A percentile compares a stretch with the other conserved stretches of the same genome.
Conservation (phyloP, 371 early-diverging fungal genomes). For the Mucor velutinosus region DNA sequence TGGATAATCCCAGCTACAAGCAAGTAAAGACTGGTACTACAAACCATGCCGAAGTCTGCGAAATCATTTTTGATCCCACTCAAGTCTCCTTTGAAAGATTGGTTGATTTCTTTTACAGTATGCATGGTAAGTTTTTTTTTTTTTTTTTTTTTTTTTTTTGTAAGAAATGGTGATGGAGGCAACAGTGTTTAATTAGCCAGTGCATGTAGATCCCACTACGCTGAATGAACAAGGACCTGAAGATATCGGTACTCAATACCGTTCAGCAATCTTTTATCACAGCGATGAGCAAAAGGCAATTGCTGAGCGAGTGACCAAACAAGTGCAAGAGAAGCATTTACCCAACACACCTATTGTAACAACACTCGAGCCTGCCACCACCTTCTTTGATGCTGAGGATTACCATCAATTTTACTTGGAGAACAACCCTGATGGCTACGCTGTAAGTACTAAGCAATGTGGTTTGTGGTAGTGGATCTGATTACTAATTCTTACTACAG, state of each 20-base stretch:
- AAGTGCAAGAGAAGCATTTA: slow-evolving; percentile 64
- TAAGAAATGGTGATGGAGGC: neutral
- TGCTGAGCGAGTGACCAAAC: slow-evolving; percentile 71
- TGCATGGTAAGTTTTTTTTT: slow-evolving; percentile 65
- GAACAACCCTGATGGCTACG: slow-evolving; percentile 53
- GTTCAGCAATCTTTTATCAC: slow-evolving; percentile 87
- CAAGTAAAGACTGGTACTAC: slow-evolving; percentile 72
- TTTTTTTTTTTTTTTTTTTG: too few species aligned
- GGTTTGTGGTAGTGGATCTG: neutral
- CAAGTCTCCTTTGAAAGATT: slow-evolving; percentile 67
- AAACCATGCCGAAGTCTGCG: slow-evolving; percentile 83
- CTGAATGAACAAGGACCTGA: slow-evolving; percentile 42
- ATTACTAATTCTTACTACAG: slow-evolving; percentile 19
- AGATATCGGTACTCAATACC: slow-evolving; percentile 50
- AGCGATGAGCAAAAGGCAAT: slow-evolving; percentile 66
- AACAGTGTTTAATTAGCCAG: neutral
- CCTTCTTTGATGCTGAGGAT: slow-evolving; percentile 84
- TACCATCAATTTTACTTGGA: slow-evolving; percentile 88
- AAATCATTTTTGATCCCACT: slow-evolving; percentile 73
- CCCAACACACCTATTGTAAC: slow-evolving; percentile 64
- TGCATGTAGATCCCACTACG: slow-evolving; percentile 52
- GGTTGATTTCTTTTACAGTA: slow-evolving; percentile 80
- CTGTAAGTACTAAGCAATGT: slow-evolving; percentile 17
- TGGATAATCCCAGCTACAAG: slow-evolving; percentile 56
- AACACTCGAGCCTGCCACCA: slow-evolving; percentile 63